Conservation (phyloP, 1,284 basidiomycete species). For the Testicularia cyperi region DNA sequence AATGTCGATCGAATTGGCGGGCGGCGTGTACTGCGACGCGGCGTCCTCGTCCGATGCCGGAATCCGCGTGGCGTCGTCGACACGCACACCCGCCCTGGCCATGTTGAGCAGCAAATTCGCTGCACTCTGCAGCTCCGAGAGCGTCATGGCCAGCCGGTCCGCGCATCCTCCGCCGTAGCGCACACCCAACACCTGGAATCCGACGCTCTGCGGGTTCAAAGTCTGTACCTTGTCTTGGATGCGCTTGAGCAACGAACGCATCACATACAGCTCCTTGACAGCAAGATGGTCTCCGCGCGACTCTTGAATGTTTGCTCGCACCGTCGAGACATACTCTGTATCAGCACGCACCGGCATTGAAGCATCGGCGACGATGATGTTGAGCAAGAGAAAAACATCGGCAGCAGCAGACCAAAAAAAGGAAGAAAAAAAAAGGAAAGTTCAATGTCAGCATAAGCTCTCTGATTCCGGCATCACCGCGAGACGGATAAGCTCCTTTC, state of each 20-base stretch:
- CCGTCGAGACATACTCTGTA: constrained; percentile 28
- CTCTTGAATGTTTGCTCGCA: constrained; percentile 30
- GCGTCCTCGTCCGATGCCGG: neutral
- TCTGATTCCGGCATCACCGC: too few species aligned
- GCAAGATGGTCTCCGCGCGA: constrained; percentile 34
- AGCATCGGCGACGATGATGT: too few species aligned
- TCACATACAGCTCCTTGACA: constrained; percentile 31
- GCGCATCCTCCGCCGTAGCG: constrained; percentile 27
- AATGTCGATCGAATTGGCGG: constrained; percentile 26
- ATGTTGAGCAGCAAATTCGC: constrained; percentile 30
- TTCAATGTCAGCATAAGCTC: too few species aligned
- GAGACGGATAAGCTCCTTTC: too few species aligned
- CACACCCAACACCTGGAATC: constrained; percentile 27
- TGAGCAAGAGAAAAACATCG: too few species aligned
- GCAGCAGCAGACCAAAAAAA: too few species aligned
- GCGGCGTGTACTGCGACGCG: constrained; percentile 4
- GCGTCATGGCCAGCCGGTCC: constrained; percentile 23
- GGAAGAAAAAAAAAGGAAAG: too few species aligned
- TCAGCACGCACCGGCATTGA: too few species aligned
- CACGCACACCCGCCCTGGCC: constrained; percentile 27
- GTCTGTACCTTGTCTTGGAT: constrained; percentile 32
- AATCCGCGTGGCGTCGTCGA: constrained; percentile 29
- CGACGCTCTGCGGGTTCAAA: constrained; percentile 27
- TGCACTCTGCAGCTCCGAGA: constrained; percentile 27
- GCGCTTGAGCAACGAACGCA: constrained; percentile 30